These are phyloP conservation scores for Aegle marmelos DNA, from an alignment of 345 rosid species.

Conservation along the genomic window DNA sequence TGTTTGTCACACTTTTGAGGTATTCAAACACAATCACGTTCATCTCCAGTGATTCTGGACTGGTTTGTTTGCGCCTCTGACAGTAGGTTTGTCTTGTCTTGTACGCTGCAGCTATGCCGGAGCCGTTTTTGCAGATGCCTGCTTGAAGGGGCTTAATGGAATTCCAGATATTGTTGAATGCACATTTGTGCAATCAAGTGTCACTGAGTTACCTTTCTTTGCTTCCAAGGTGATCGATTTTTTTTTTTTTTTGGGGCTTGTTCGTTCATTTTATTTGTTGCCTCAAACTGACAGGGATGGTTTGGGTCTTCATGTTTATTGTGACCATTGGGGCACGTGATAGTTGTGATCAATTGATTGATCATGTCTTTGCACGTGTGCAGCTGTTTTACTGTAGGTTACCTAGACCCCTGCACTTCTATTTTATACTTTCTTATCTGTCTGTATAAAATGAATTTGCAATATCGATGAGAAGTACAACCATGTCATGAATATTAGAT, in stretches of 20 bases:
- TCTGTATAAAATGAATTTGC: neutral
- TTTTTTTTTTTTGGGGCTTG: too few species aligned
- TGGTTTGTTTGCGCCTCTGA: neutral
- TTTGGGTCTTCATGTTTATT: neutral
- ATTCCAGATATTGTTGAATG: constrained; percentile 76
- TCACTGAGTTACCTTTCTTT: constrained; percentile 82
- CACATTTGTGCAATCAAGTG: constrained; percentile 64
- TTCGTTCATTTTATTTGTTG: neutral
- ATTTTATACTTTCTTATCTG: neutral
- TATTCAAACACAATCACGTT: neutral
- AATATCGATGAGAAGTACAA: neutral
- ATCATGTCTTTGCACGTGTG: neutral
- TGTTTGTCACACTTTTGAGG: neutral
- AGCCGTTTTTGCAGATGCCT: constrained; percentile 85
- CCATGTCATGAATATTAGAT: neutral
- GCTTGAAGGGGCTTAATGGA: constrained; percentile 85
- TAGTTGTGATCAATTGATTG: neutral
- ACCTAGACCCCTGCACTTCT: neutral
- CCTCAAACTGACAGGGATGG: neutral
- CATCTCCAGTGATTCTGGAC: neutral
- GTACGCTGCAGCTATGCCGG: constrained; percentile 71
- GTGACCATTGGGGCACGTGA: neutral
- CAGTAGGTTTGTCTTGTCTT: neutral
- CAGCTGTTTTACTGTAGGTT: neutral
- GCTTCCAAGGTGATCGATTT: constrained; percentile 68